Conservation (phyloP, 345 rosid genomes). For the Isatis tinctoria region DNA sequence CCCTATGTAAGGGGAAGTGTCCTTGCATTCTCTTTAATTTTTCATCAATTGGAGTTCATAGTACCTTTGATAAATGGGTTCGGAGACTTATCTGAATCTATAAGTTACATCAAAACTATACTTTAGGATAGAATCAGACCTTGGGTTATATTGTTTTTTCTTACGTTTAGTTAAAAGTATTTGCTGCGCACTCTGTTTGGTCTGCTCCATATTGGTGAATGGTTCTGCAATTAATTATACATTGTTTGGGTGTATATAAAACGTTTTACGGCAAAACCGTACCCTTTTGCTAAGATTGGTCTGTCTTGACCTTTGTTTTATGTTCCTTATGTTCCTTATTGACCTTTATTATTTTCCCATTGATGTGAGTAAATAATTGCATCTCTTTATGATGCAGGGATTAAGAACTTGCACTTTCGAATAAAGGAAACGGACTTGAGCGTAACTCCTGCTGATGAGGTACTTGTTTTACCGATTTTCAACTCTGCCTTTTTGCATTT, state of each 20-base stretch:
- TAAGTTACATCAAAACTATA: not conserved
- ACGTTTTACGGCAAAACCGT: not conserved
- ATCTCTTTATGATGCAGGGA: conserved; percentile 45
- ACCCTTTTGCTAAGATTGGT: not conserved
- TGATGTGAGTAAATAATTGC: not conserved
- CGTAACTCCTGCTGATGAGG: conserved; percentile 73
- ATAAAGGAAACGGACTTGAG: conserved; percentile 54
- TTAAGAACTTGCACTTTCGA: conserved; percentile 46
- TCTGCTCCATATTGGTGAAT: not conserved
- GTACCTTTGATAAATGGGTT: not conserved
- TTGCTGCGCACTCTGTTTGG: not conserved
- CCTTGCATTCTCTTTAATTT: not conserved
- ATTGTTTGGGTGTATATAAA: not conserved
- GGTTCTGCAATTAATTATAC: not conserved
- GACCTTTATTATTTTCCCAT: not conserved
- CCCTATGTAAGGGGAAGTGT: not conserved
- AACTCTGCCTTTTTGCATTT: not conserved
- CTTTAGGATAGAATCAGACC: not conserved
- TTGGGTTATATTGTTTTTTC: not conserved
- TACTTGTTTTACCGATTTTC: conserved; percentile 23
- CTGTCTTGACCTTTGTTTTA: conserved; percentile 1
- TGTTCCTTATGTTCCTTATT: not conserved
- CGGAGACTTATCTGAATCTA: not conserved
- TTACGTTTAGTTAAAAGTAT: not conserved
- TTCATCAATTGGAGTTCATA: not conserved